Base-by-base conservation (phyloP, 306 rosid species). In the Quercus engelmannii region DNA sequence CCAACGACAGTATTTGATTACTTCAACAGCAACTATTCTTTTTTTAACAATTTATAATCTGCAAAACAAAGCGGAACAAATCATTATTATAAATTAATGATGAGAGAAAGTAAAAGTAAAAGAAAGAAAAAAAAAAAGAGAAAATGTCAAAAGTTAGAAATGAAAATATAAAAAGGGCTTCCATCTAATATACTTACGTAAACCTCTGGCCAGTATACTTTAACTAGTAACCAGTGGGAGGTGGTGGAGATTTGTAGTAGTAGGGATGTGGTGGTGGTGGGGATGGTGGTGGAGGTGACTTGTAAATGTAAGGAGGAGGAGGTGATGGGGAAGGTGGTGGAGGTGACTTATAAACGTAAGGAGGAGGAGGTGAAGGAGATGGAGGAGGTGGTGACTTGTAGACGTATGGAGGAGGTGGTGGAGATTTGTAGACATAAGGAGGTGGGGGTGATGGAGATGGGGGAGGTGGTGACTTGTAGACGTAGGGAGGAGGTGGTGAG, bases 191-290 rank as follows among this genome's bases (percentile, higher is more conserved):
- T 35, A 67, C 86, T 78, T 74, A 78, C 83, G 18, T 55, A 68
- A 68, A 71, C 6, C 64, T 26, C 49, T 0, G 21, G 2, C 25
- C 5, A 59, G 35, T 23, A 6, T 9, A 20, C 15, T 62, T 58
- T 14, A 31, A n/a, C 25, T 71, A 35, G 55, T 21, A 71, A 20
- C 4, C 26, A n/a, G 46, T 6, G 17, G 73, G 73, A 69, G 73
- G 73, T 12, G 81, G 85, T 9, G 85, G 84, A 0, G 84, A 70
- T 1, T 76, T 71, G 31, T 76, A 63, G 0, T 38, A 5, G 15
- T 81, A 69, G 0, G 78, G 71, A 0, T 63, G 64, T 0, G 76
- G 72, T 0, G 80, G 83, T 3, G 75, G 46, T 41, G 43, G 43
- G 68, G 43, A 41, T 41, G 46, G 46, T 41, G 46, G 46, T 38